Evolutionary conservation across 2,329 filamentous ascomycete genomes (phyloP), one percentile per base, ranked within the genome.

Genomic region (Cladosporium sp.): DNA sequence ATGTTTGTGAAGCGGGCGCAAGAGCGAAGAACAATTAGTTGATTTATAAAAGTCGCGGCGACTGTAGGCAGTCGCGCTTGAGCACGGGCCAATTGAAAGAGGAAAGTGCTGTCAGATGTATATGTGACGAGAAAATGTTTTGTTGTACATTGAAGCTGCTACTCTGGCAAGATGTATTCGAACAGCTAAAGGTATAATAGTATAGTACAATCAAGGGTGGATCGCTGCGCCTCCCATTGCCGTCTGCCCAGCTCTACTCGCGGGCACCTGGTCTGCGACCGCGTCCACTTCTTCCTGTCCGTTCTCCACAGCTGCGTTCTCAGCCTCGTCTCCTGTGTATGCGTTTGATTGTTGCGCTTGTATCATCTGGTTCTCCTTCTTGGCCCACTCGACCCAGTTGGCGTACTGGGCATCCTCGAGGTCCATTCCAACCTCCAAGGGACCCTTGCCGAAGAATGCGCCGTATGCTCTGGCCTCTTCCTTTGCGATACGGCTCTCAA

Each of bases 381-480:
- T 76, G 10, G 93, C 92, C 91, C 92, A 96, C 29, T 74, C 74
- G 84, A 93, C 94, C 95, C 95, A 99, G 68, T 83, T 81, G 79
- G 97, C 91, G 78, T 88, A 96, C 67, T 88, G 83, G 72, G 85
- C 80, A 79, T 96, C 88, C 80, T 99, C 95, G 62, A 97, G 83
- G 68, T 89, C 82, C 87, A 95, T 91, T 70, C 91, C 88, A 65
- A 96, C 83, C 67, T 96, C 89, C 61, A 93, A 77, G 67, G 86
- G 84, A 50, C 86, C 84, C 78, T 89, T 91, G 77, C 92, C 92
- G 77, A 98, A 98, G 83, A 92, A 92, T 60, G 93, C 93, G 62
- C 95, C 95, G 6, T 91, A 89, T 72, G 91, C 86, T 69, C 88
- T 83, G 31, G 95, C 94, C 80, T 99, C 95, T 80, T 99, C 95